Evolutionary conservation across 2,329 filamentous ascomycete species (phyloP).

Genomic region (Aureobasidium sp.): DNA sequence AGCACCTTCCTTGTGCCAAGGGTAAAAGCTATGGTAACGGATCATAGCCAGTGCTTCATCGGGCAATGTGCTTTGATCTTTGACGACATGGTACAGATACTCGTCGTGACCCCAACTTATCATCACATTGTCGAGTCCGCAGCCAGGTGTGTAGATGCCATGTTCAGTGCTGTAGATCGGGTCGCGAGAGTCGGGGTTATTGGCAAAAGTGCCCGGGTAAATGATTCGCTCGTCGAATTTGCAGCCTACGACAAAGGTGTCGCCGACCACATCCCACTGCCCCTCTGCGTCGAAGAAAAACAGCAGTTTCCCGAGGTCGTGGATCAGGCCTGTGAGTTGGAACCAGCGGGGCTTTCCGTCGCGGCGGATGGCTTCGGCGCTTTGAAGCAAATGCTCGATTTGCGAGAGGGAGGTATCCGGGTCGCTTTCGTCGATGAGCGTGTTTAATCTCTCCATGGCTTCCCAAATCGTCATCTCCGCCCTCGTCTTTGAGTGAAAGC

Average conservation of each 20-base stretch:
- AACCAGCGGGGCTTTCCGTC: conserved; percentile 80
- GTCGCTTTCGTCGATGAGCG: conserved; percentile 83
- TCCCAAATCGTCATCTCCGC: conserved; percentile 82
- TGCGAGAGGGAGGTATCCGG: conserved; percentile 81
- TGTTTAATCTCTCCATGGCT: conserved; percentile 88
- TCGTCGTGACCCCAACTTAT: conserved; percentile 86
- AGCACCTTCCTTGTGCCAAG: conserved; percentile 77
- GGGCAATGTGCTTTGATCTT: conserved; percentile 72
- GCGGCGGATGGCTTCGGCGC: conserved; percentile 79
- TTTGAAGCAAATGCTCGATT: conserved; percentile 84
- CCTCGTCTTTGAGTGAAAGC: conserved; percentile 60
- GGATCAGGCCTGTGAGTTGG: conserved; percentile 70
- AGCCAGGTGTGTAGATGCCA: conserved; percentile 73
- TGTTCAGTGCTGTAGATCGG: conserved; percentile 66
- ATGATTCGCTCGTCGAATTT: conserved; percentile 70
- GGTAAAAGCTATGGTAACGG: conserved; percentile 86
- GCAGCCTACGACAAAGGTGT: conserved; percentile 75
- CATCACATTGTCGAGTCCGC: conserved; percentile 82
- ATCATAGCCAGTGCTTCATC: conserved; percentile 86
- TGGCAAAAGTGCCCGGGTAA: conserved; percentile 68
- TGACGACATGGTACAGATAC: conserved; percentile 80
- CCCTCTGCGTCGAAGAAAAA: conserved; percentile 77
- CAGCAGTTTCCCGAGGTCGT: conserved; percentile 73
- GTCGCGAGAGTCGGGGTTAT: conserved; percentile 68
- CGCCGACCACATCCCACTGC: conserved; percentile 90